A percentile compares a stretch with the other conserved stretches of the same genome.
These are phyloP conservation scores for Hamamelis virginiana DNA, from an alignment of 164 flowering plant species.

Conservation along the genomic window DNA sequence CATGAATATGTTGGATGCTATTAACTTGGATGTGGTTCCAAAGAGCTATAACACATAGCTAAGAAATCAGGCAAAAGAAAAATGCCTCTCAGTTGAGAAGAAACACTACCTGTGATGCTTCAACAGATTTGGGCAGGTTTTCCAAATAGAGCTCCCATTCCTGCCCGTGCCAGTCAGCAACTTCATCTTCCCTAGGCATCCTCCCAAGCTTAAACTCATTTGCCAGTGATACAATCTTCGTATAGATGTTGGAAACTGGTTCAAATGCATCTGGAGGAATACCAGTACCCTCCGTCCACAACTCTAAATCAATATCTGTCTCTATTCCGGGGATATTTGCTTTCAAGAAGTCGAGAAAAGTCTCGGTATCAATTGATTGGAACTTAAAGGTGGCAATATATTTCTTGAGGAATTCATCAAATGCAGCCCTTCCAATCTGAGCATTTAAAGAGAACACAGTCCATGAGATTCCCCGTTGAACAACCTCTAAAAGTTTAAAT, in stretches of 20 bases:
- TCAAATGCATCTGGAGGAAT: constrained; percentile 91
- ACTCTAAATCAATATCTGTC: constrained; percentile 58
- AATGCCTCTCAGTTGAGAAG: no score
- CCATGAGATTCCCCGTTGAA: not conserved
- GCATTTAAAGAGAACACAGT: constrained; percentile 6
- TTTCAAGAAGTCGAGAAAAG: constrained; percentile 76
- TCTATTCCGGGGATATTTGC: constrained; percentile 83
- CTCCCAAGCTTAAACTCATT: constrained; percentile 77
- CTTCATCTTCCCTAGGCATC: constrained; percentile 90
- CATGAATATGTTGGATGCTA: no score
- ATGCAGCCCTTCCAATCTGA: constrained; percentile 91
- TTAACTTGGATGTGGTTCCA: no score
- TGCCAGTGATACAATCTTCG: constrained; percentile 72
- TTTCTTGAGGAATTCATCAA: constrained; percentile 86
- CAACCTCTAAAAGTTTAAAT: not conserved
- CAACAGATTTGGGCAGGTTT: constrained; percentile 65
- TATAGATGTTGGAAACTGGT: constrained; percentile 76
- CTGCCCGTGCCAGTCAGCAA: constrained; percentile 84
- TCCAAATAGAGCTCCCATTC: constrained; percentile 96
- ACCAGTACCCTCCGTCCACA: constrained; percentile 91
- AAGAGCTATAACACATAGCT: no score
- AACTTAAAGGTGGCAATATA: constrained; percentile 90
- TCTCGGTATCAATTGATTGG: constrained; percentile 89
- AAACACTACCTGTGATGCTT: constrained; percentile 78
- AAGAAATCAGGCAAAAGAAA: no score